These are phyloP conservation scores for Nemania serpens DNA, from an alignment of 2,329 filamentous ascomycete genomes.

Conservation along the genomic window DNA sequence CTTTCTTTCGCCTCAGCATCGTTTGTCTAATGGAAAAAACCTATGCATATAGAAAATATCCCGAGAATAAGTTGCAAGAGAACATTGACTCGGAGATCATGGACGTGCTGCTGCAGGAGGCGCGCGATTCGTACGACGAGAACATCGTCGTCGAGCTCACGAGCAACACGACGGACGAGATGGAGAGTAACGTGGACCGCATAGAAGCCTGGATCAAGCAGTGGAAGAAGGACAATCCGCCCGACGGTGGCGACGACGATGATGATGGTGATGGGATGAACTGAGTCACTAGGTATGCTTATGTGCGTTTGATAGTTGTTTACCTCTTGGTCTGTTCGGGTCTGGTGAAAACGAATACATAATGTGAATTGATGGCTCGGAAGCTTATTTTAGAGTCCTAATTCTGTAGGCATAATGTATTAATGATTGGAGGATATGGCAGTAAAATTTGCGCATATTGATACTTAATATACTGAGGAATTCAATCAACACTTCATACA, in stretches of 20 bases:
- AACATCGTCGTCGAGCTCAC: conserved; percentile 87
- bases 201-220: conserved; percentile 80
- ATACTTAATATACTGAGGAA: too few species aligned
- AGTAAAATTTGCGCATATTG: too few species aligned
- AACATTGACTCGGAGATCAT: conserved; percentile 98
- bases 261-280: conserved; percentile 13
- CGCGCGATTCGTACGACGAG: conserved; percentile 81
- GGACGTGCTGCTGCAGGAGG: conserved; percentile 90
- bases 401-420: too few species aligned
- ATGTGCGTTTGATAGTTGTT: background rate
- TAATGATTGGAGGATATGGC: too few species aligned
- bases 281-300: background rate
- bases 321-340: too few species aligned
- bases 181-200: conserved; percentile 86
- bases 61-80: conserved; percentile 87
- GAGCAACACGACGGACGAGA: conserved; percentile 81
- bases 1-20: background rate
- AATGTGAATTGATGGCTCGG: too few species aligned
- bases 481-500: too few species aligned
- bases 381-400: too few species aligned
- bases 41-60: conserved; percentile 68
- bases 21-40: background rate
- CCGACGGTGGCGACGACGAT: conserved; percentile 36
- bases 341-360: too few species aligned
- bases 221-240: conserved; percentile 74